Percentiles rank a stretch among this genome's conserved stretches.
Conservation (phyloP, 495 filamentous ascomycete genomes). For the Aspergillus diversus region DNA sequence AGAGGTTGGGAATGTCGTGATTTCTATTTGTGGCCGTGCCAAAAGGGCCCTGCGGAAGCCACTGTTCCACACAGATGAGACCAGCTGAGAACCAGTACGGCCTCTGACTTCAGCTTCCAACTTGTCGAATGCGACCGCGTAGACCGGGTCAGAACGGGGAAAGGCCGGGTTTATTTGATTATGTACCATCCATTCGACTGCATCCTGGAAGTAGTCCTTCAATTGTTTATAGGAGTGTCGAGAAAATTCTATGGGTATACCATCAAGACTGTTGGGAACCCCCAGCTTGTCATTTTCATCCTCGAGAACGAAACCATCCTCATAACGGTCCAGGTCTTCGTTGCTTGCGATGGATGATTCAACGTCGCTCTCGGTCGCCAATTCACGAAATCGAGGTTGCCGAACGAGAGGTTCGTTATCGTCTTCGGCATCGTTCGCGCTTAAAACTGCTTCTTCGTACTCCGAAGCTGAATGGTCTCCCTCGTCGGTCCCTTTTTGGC, state of each 20-base stretch:
- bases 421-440: conserved; percentile 28
- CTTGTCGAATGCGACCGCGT: conserved; percentile 72
- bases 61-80: conserved; percentile 71
- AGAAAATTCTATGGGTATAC: conserved; percentile 75
- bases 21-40: conserved; percentile 59
- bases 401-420: conserved; percentile 23
- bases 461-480: conserved; percentile 37
- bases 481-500: conserved; percentile 40
- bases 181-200: conserved; percentile 81
- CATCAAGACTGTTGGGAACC: conserved; percentile 53
- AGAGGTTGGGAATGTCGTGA: conserved; percentile 38
- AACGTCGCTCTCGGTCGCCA: conserved; percentile 36
- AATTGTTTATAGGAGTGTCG: conserved; percentile 65
- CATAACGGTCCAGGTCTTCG: conserved; percentile 59
- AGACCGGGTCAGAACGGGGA: conserved; percentile 63
- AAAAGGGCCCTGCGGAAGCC: conserved; percentile 68
- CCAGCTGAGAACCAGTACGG: conserved; percentile 70
- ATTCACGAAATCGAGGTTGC: conserved; percentile 18
- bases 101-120: conserved; percentile 72
- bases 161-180: conserved; percentile 79
- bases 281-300: conserved; percentile 68
- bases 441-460: conserved; percentile 12
- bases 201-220: conserved; percentile 77
- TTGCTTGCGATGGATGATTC: conserved; percentile 40
- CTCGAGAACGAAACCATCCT: conserved; percentile 73